Base-by-base conservation (phyloP, 192 early-diverging fungal species). In the Rhizophagus prolifer region DNA sequence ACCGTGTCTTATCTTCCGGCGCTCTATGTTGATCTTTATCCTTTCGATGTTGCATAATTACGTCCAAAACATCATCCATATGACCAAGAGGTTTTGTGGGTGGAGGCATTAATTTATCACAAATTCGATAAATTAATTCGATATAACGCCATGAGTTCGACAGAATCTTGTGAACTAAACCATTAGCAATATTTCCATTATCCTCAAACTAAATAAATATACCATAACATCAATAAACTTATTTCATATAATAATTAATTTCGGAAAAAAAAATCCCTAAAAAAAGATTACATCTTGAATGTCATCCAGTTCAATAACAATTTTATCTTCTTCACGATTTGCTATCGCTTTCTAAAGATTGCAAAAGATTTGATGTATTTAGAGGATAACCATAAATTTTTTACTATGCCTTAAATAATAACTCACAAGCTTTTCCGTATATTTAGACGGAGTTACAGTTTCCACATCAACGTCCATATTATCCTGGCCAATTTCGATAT, bases 131-230 rank as follows among this genome's bases (percentile, higher is more conserved):
- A 79, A 97, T 91, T 47, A 98, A 84, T 68, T 91, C 87, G 25
- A 91, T 85, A 82, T 97, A 98, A 63, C 91, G 89, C 78, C 90
- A 91, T n/a, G 95, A 89, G 85, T 98, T 98, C 78, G 82, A 81
- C 79, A 88, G 85, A 58, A 98, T 96, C 79, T 91, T 90, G 67
- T 79, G 79, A 69, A 86, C 86, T 67, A 90, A 84, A 58, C 85
- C 82, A 64, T 85, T 79, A 46, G 28, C n/a, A 54, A 19, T 58
- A 4, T 60, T n/a, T 14, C 23, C 28, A 36, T 21, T 21, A 12
- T 69, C 58, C 31, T 75, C 46, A 30, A 38, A 26, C 59, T 50
- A 64, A 79, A 58, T 38, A n/a, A n/a, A 50, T 58, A 12, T 72
- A 81, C 84, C 66, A 63, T 77, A 75, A 63, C 16, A 10, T 30